Percentiles rank a stretch among this genome's conserved stretches.
Conservation (phyloP, 768 basidiomycete species). For the Inosperma sp. region DNA sequence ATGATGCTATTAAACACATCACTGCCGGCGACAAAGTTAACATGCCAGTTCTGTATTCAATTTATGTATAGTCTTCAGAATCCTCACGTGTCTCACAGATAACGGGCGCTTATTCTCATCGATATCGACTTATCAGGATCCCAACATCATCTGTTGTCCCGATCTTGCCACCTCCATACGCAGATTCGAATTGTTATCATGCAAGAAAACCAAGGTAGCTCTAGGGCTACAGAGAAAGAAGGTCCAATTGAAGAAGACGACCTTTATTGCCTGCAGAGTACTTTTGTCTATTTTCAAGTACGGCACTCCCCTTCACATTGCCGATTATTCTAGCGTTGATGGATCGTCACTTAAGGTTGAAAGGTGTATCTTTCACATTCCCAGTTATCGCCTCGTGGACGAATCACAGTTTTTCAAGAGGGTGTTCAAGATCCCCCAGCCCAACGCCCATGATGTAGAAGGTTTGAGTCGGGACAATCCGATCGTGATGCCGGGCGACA, state of each 20-base stretch:
- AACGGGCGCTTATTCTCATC: no score
- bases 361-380: background rate
- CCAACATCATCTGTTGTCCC: no score
- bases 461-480: slow-evolving; percentile 1
- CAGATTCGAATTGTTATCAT: no score
- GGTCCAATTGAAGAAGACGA: background rate
- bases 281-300: slow-evolving; percentile 3
- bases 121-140: no score
- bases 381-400: background rate
- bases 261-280: background rate
- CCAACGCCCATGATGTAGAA: background rate
- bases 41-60: no score
- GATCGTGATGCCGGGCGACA: slow-evolving; percentile 9
- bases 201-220: no score
- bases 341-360: background rate
- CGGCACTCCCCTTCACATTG: background rate
- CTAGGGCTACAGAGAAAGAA: background rate
- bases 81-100: no score
- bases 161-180: no score
- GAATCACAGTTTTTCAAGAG: background rate
- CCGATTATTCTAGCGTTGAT: background rate
- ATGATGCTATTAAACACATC: no score
- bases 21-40: no score
- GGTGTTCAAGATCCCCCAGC: background rate
- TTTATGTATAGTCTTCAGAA: no score